Base-by-base conservation (phyloP, 257 asterid species). In the Nicotiana paniculata region DNA sequence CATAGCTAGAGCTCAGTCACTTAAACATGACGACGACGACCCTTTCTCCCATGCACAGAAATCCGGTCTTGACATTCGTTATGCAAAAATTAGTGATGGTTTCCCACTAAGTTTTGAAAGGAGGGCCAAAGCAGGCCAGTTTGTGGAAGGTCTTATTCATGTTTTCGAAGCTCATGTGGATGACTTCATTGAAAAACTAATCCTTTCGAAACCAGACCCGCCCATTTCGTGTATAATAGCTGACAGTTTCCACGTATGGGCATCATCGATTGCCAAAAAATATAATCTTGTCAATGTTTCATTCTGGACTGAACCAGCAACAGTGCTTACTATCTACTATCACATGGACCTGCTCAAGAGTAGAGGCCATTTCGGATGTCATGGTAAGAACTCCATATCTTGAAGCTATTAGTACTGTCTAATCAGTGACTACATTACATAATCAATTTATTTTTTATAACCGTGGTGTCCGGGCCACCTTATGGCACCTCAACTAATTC, bases 281-380 rank as follows among this genome's bases (percentile, higher is more conserved):
- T 79, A 92, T 28, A 61, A 83, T 4, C 77, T 91, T 10, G 83
- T 92, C 48, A 83, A 88, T 46, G 91, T 87, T 12, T 91, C 95
- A 16, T 87, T 91, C 81, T 92, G 95, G 93, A 91, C 97, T 24
- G 88, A 91, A 69, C 88, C 95, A 13, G 93, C 93, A 3, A 63
- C 88, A 8, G 91, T 85, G 0, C 90, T 87, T 80, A 86, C 92
- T 0, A 8, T 86, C 17, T 84, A 85, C 46, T 89, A 88, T 83
- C 92, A 90, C 84, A 67, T 81, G 86, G 81, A 93, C 61, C 88
- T 93, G 17, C 83, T 91, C 1, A 77, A 86, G 64, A 53, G 79
- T 62, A 87, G 90, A 26, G 91, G 95, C 51, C 92, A 90, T 28
- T 86, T 86, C 11, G 90, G 85, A 0, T 88, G 81, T 39, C 30